A percentile compares a stretch with the other conserved stretches of the same genome.
These are phyloP conservation scores for Sarocladiaceae sp. DNA, from an alignment of 2,329 filamentous ascomycete species.

Conservation along the genomic window DNA sequence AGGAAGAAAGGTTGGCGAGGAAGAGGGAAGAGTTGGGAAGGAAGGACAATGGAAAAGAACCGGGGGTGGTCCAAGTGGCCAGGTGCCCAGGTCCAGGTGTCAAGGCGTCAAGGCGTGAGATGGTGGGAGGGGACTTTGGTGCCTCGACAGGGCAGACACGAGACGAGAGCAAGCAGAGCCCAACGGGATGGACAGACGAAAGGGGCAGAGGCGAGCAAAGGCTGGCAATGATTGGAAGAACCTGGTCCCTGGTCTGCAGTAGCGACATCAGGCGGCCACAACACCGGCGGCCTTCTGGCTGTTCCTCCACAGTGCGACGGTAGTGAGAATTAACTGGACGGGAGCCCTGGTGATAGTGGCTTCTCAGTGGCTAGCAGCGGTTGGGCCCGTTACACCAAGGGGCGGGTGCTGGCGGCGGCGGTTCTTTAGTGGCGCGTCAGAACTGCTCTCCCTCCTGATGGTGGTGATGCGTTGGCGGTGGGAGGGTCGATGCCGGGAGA, in stretches of 20 bases:
- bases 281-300: background rate
- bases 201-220: background rate
- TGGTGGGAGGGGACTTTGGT: constrained; percentile 12
- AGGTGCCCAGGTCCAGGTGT: constrained; percentile 11
- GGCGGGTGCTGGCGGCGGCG: background rate
- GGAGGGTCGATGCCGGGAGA: too few species aligned
- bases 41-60: constrained; percentile 12
- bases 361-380: constrained; percentile 5
- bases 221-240: too few species aligned
- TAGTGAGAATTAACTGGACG: too few species aligned
- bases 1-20: background rate
- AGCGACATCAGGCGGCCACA: constrained; percentile 3
- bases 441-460: background rate
- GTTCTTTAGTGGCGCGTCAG: background rate
- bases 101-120: too few species aligned
- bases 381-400: constrained; percentile 5
- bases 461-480: constrained; percentile 2
- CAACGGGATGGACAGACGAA: background rate
- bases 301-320: background rate
- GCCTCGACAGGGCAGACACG: constrained; percentile 9
- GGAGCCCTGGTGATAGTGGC: background rate
- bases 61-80: constrained; percentile 1
- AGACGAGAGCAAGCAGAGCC: constrained; percentile 4
- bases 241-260: too few species aligned
- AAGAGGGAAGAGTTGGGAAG: constrained; percentile 12